These are phyloP conservation scores for Thielaviopsis musarum DNA, from an alignment of 2,329 filamentous ascomycete species.

Conservation along the genomic window DNA sequence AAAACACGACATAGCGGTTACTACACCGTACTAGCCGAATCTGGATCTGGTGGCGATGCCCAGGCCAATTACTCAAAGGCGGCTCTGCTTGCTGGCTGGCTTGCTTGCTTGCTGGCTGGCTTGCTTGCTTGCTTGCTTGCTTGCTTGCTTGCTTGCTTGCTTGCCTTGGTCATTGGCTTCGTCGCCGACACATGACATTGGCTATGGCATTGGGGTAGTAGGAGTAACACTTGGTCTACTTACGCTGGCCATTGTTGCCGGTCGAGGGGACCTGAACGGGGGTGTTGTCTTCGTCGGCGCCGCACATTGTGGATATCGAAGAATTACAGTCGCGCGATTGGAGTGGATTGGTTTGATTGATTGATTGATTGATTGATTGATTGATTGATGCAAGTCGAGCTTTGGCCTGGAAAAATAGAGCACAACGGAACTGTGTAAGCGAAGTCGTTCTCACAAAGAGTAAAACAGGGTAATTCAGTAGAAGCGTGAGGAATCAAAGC, in stretches of 20 bases:
- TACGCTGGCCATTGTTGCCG: slow-evolving; percentile 5
- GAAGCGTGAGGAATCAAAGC: background rate
- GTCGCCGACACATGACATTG: background rate
- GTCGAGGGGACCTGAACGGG: background rate
- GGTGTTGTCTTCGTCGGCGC: slow-evolving; percentile 11
- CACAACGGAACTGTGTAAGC: background rate
- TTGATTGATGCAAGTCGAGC: background rate
- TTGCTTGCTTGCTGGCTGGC: too few species aligned
- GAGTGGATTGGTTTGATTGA: background rate
- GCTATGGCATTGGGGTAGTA: background rate
- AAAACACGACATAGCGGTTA: too few species aligned
- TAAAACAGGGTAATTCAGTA: background rate
- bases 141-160: background rate
- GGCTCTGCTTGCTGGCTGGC: too few species aligned
- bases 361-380: too few species aligned
- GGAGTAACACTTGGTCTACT: background rate
- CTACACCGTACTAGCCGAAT: too few species aligned
- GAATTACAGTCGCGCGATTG: background rate
- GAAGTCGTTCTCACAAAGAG: background rate
- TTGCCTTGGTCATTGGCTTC: too few species aligned
- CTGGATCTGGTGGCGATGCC: too few species aligned
- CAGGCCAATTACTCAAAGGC: too few species aligned
- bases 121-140: too few species aligned
- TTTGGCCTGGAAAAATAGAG: background rate
- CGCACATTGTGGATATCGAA: slow-evolving; percentile 8